Evolutionary conservation across 148 eudicot genomes (phyloP).

Genomic region (Cornus kousa): DNA sequence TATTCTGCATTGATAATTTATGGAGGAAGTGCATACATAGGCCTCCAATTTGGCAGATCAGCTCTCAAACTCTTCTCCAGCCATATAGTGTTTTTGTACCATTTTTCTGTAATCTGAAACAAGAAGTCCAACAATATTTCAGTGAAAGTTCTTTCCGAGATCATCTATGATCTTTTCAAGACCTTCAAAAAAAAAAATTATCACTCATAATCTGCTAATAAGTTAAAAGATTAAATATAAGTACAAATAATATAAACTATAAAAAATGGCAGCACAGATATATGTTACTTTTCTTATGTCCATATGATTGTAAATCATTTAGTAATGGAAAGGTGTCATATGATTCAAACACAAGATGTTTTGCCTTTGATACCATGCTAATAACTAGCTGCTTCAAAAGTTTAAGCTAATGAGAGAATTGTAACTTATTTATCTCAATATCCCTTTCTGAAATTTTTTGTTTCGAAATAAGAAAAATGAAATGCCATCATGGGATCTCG

Average conservation of each 20-base stretch:
- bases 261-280: neutral
- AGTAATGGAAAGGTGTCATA: neutral
- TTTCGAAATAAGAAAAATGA: neutral
- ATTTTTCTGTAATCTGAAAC: conserved; percentile 33
- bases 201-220: neutral
- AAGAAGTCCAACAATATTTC: neutral
- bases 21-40: neutral
- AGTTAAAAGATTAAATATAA: too few relatives aligned
- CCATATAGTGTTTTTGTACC: conserved; percentile 31
- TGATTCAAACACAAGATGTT: neutral
- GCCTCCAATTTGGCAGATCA: conserved; percentile 12
- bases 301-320: too few relatives aligned
- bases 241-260: too few relatives aligned
- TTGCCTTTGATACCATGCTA: neutral
- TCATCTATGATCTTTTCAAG: neutral
- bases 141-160: neutral
- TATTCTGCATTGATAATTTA: neutral
- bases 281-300: neutral
- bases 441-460: neutral
- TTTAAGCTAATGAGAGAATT: too few relatives aligned
- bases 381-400: too few relatives aligned
- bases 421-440: neutral
- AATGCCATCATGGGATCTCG: neutral
- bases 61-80: conserved; percentile 28
- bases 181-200: neutral